These are phyloP conservation scores for Apiotrichum montevideense DNA, from an alignment of 1,284 basidiomycete genomes.

Conservation along the genomic window DNA sequence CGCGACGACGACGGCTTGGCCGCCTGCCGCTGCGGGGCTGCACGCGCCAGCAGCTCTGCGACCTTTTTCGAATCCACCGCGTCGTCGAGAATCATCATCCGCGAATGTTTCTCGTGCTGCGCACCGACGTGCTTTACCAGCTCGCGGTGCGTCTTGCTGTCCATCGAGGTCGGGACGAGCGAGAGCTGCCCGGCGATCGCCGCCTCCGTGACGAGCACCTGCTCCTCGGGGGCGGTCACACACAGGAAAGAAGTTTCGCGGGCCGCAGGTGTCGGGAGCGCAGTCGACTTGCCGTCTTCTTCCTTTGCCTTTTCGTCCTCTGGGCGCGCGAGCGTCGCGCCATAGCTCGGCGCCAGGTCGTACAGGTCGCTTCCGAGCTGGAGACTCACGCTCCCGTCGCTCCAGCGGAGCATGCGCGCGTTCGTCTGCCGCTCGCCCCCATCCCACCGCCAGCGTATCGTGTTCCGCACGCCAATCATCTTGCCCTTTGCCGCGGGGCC, in stretches of 20 bases:
- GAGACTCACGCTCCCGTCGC: conserved; percentile 43
- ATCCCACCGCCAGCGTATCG: conserved; percentile 45
- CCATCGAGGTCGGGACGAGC: conserved; percentile 38
- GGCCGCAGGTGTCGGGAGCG: not conserved
- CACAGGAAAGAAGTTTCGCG: conserved; percentile 32
- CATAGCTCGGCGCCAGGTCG: conserved; percentile 41
- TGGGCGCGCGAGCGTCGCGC: conserved; percentile 25
- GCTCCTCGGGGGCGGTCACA: conserved; percentile 22
- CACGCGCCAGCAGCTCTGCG: conserved; percentile 24
- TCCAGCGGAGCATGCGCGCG: conserved; percentile 44
- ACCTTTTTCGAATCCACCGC: conserved; percentile 24
- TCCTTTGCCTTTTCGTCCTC: not conserved
- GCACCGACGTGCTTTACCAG: conserved; percentile 38
- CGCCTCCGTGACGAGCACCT: conserved; percentile 36
- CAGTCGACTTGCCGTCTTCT: not conserved
- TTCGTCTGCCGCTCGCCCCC: conserved; percentile 37
- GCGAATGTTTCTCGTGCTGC: conserved; percentile 41
- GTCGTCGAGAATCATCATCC: conserved; percentile 42
- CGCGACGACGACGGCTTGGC: not conserved
- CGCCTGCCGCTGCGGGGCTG: conserved; percentile 17
- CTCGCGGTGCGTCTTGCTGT: conserved; percentile 40
- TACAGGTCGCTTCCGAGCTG: conserved; percentile 44
- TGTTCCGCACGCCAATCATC: conserved; percentile 45
- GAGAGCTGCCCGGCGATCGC: conserved; percentile 38
- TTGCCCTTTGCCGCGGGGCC: conserved; percentile 31